Percentiles rank a stretch among this genome's conserved stretches.
Conservation (phyloP, 768 basidiomycete species). For the Goffeauzyma gilvescens region DNA sequence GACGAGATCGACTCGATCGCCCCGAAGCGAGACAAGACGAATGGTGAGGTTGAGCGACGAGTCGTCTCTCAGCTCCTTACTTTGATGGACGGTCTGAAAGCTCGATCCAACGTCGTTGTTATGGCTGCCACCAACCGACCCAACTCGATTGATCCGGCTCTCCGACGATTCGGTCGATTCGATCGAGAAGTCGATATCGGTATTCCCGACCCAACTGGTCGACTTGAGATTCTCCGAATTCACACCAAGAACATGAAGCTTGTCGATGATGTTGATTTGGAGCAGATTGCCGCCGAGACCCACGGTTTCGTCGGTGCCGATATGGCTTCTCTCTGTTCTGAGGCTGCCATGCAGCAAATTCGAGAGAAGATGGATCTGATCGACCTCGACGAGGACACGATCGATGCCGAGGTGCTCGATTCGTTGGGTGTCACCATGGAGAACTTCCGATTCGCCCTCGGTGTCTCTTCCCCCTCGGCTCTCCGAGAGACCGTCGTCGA, state of each 20-base stretch:
- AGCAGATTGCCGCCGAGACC: constrained; percentile 96
- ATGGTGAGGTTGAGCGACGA: constrained; percentile 98
- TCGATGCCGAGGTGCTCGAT: constrained; percentile 97
- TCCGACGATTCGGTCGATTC: constrained; percentile 96
- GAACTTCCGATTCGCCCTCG: constrained; percentile 98
- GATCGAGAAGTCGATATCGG: constrained; percentile 99
- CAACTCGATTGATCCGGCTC: constrained; percentile 96
- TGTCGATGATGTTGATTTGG: constrained; percentile 85
- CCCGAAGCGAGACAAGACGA: constrained; percentile 99
- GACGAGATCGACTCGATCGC: constrained; percentile 99
- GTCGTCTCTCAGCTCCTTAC: constrained; percentile 96
- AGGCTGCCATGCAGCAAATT: constrained; percentile 99
- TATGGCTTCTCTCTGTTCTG: constrained; percentile 89
- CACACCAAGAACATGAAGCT: constrained; percentile 99
- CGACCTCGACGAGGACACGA: constrained; percentile 52
- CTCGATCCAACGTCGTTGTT: constrained; percentile 95
- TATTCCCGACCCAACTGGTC: constrained; percentile 96
- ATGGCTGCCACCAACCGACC: constrained; percentile 96
- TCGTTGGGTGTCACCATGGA: constrained; percentile 99
- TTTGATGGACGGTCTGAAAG: constrained; percentile 96
- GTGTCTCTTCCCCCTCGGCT: constrained; percentile 91
- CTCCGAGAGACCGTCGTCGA: constrained; percentile 98
- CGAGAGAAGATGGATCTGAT: constrained; percentile 92
- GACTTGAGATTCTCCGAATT: constrained; percentile 93
- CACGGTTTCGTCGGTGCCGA: constrained; percentile 99